A percentile compares a stretch with the other conserved stretches of the same genome.
These are phyloP conservation scores for Russula lepida DNA, from an alignment of 768 basidiomycete genomes.

Conservation along the genomic window DNA sequence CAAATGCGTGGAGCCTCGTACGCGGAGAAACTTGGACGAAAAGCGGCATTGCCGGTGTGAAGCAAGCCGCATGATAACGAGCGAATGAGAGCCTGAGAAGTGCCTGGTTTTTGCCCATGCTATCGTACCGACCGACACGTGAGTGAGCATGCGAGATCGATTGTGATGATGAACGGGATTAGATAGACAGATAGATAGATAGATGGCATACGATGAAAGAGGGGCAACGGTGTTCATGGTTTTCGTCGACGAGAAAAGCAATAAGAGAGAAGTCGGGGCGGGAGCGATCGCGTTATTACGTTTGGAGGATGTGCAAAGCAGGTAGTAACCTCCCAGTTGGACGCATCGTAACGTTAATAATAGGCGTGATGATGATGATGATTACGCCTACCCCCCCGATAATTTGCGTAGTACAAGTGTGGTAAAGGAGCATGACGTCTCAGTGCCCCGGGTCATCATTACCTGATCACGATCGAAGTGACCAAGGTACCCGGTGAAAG, in stretches of 20 bases:
- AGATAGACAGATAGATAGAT: no score
- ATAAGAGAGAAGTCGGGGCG: not conserved
- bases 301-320: not conserved
- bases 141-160: not conserved
- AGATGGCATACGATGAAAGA: not conserved
- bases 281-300: not conserved
- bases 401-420: not conserved
- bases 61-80: not conserved
- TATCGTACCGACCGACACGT: not conserved
- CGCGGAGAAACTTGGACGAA: not conserved
- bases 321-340: not conserved
- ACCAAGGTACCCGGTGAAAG: conserved; percentile 1
- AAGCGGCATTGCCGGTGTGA: not conserved
- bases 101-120: not conserved
- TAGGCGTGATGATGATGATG: conserved; percentile 1
- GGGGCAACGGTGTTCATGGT: not conserved
- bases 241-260: not conserved
- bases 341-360: not conserved
- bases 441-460: not conserved
- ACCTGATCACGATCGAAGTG: conserved; percentile 4
- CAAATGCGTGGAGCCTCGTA: not conserved
- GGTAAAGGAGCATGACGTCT: conserved; percentile 1
- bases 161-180: not conserved
- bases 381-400: not conserved
- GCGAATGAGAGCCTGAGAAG: not conserved